These are phyloP conservation scores for Podila horticola DNA, from an alignment of 192 early-diverging fungal genomes.

Conservation along the genomic window DNA sequence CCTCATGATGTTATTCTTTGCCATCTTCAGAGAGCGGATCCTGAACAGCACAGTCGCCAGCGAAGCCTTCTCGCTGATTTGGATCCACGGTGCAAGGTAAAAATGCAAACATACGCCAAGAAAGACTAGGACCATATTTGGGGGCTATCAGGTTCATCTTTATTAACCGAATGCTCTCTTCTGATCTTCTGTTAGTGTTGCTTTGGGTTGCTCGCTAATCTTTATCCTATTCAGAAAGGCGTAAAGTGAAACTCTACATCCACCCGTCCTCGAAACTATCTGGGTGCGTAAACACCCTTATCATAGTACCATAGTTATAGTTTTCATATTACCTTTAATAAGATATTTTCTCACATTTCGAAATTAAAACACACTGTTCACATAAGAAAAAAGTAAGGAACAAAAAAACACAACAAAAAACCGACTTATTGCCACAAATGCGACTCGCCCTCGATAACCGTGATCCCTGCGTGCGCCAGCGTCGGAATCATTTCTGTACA, in stretches of 20 bases:
- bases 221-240: constrained; percentile 37
- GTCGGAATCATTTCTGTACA: not conserved
- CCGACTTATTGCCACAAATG: not conserved
- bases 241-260: not conserved
- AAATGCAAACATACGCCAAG: not conserved
- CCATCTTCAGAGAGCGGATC: constrained; percentile 24
- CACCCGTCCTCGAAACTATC: no score
- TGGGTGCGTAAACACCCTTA: no score
- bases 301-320: no score
- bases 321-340: no score
- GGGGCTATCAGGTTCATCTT: no score
- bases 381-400: not conserved
- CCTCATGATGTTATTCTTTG: constrained; percentile 39
- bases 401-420: not conserved
- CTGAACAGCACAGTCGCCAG: constrained; percentile 26
- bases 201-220: constrained; percentile 23
- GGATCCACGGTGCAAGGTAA: constrained; percentile 43
- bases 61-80: constrained; percentile 33
- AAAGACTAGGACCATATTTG: not conserved
- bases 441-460: not conserved
- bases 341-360: not conserved
- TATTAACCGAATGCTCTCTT: not conserved
- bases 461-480: not conserved
- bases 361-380: not conserved
- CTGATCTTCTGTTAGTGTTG: not conserved